Evolutionary conservation across 306 rosid genomes (phyloP).

Genomic region (Phaseolus lunatus): DNA sequence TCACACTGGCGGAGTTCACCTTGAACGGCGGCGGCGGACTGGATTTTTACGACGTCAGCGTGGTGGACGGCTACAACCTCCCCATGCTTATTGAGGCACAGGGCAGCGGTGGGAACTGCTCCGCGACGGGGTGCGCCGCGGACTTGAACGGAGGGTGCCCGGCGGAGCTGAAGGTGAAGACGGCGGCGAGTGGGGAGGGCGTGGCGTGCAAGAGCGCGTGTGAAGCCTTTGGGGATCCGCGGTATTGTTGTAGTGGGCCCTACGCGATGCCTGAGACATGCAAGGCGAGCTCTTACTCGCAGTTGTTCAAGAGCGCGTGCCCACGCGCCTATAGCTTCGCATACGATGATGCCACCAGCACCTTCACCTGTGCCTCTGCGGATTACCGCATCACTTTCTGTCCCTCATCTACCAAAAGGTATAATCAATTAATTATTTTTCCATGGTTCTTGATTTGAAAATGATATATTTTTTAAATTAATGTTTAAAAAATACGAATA

Average conservation of each 20-base stretch:
- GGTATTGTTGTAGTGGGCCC: slow-evolving; percentile 77
- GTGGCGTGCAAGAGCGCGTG: slow-evolving; percentile 88
- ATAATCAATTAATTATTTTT: not conserved
- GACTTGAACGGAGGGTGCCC: slow-evolving; percentile 74
- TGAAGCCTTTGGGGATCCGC: slow-evolving; percentile 72
- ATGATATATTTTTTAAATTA: too few relatives aligned
- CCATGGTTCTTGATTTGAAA: not conserved
- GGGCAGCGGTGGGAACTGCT: slow-evolving; percentile 61
- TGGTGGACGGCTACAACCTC: slow-evolving; percentile 81
- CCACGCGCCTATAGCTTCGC: slow-evolving; percentile 86
- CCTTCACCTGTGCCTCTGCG: slow-evolving; percentile 74
- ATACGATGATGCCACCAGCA: slow-evolving; percentile 77
- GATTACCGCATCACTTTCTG: slow-evolving; percentile 72
- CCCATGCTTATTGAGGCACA: slow-evolving; percentile 59
- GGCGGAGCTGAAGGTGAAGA: slow-evolving; percentile 55
- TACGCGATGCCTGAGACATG: slow-evolving; percentile 66
- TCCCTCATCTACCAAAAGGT: slow-evolving; percentile 55
- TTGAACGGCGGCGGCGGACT: slow-evolving; percentile 64
- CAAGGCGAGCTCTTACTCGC: slow-evolving; percentile 62
- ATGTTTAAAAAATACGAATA: not conserved
- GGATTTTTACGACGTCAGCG: slow-evolving; percentile 83
- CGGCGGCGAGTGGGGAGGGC: slow-evolving; percentile 26
- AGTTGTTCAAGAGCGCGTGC: slow-evolving; percentile 67
- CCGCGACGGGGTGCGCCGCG: slow-evolving; percentile 59
- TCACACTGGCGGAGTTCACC: slow-evolving; percentile 74